These are phyloP conservation scores for Colletotrichum tanaceti DNA, from an alignment of 2,329 filamentous ascomycete species.

Conservation along the genomic window DNA sequence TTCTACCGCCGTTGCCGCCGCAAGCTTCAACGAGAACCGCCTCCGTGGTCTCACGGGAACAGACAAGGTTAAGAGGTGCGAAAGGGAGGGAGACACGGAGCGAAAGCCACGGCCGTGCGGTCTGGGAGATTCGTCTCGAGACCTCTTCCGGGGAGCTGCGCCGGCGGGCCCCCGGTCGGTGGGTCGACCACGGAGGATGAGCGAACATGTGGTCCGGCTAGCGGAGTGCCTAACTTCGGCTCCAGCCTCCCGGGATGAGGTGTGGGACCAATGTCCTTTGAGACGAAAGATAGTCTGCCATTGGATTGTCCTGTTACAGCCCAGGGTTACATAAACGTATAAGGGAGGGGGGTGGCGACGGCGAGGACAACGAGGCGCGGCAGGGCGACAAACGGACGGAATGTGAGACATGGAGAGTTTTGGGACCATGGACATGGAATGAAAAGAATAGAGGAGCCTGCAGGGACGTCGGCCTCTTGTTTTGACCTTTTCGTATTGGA, in stretches of 20 bases:
- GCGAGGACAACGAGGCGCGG: neutral
- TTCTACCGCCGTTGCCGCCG: too few species aligned
- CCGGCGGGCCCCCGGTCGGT: neutral
- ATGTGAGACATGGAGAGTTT: conserved; percentile 37
- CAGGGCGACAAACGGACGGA: conserved; percentile 12
- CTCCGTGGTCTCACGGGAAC: too few species aligned
- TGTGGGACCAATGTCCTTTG: neutral
- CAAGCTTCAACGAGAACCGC: too few species aligned
- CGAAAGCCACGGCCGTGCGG: too few species aligned
- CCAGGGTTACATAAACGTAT: neutral
- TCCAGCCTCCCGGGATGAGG: neutral
- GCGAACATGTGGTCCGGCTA: neutral
- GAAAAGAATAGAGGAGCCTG: neutral
- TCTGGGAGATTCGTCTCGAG: too few species aligned
- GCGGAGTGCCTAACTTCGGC: neutral
- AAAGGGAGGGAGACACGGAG: too few species aligned
- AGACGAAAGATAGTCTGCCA: neutral
- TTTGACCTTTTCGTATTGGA: neutral
- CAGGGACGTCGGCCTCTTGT: neutral
- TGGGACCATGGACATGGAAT: neutral
- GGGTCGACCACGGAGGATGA: neutral
- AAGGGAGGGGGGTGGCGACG: neutral
- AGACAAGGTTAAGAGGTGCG: too few species aligned
- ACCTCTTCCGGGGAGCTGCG: neutral
- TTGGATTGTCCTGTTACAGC: neutral